Conservation (phyloP, 2,329 filamentous ascomycete genomes). For the Fusarium aywerte region DNA sequence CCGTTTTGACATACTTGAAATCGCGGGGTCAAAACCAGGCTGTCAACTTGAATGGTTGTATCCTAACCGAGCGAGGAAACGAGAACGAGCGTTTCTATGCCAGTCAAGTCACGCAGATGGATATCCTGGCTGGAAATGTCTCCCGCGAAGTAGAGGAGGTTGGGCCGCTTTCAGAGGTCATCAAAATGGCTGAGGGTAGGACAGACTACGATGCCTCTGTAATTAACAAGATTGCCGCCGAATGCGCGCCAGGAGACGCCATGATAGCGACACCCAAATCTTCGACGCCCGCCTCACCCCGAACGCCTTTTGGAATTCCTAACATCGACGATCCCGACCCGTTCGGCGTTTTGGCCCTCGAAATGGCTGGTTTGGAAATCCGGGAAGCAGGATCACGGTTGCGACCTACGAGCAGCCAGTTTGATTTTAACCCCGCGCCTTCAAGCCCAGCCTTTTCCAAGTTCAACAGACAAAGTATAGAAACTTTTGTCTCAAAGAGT, state of each 20-base stretch:
- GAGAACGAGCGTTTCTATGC: conserved; percentile 71
- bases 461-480: conserved; percentile 73
- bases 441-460: conserved; percentile 75
- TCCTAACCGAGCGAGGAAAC: conserved; percentile 66
- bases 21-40: conserved; percentile 65
- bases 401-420: conserved; percentile 79
- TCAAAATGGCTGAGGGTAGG: conserved; percentile 89
- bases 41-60: conserved; percentile 66
- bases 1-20: conserved; percentile 69
- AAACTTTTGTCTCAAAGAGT: conserved; percentile 69
- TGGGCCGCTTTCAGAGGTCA: conserved; percentile 77
- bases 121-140: conserved; percentile 68
- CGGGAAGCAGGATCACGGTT: conserved; percentile 81
- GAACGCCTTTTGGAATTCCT: conserved; percentile 78
- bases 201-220: conserved; percentile 75
- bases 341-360: conserved; percentile 89
- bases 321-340: conserved; percentile 87
- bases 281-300: conserved; percentile 52
- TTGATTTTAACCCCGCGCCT: conserved; percentile 82
- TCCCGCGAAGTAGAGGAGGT: conserved; percentile 65
- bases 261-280: conserved; percentile 60
- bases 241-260: conserved; percentile 81
- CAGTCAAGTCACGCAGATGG: conserved; percentile 61
- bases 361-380: conserved; percentile 89
- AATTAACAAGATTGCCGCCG: conserved; percentile 70